phyloP scores from a whole-genome alignment of 169 alveolate species.

The Plasmodium blacklocki region DNA sequence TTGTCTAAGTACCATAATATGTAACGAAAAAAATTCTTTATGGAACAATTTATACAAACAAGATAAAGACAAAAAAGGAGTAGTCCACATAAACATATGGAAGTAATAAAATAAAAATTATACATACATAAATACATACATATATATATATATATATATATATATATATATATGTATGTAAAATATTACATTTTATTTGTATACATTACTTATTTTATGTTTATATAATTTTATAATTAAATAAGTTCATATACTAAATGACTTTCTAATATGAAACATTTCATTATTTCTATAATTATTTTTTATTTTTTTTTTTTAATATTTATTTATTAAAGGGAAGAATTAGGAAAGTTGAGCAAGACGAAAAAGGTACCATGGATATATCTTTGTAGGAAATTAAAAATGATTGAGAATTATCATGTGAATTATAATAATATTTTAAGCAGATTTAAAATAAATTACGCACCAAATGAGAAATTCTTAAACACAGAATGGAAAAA shows the following conservation, averaged over 20 bases:
- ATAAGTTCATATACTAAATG: no score
- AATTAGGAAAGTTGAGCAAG: slow-evolving; percentile 34
- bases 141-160: background rate
- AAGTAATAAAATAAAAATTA: slow-evolving; percentile 13
- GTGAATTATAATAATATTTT: slow-evolving; percentile 84
- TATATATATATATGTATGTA: background rate
- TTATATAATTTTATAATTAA: background rate
- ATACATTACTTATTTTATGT: background rate
- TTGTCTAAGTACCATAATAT: slow-evolving; percentile 49
- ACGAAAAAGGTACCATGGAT: slow-evolving; percentile 79
- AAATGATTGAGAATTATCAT: slow-evolving; percentile 78
- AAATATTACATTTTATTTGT: background rate
- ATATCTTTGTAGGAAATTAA: slow-evolving; percentile 76
- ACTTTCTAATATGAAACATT: background rate
- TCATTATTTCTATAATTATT: background rate
- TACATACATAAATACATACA: background rate
- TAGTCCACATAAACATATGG: slow-evolving; percentile 67
- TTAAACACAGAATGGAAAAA: slow-evolving; percentile 49
- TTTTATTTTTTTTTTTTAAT: background rate
- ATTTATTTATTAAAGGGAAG: slow-evolving; percentile 22
- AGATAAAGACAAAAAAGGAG: slow-evolving; percentile 60
- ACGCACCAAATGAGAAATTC: slow-evolving; percentile 32
- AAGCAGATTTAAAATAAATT: slow-evolving; percentile 75
- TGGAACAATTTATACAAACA: slow-evolving; percentile 60
- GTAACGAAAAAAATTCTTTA: slow-evolving; percentile 49